Base-by-base conservation (phyloP, 129 eudicot genomes). In the carrot (Daucus carota) region DNA sequence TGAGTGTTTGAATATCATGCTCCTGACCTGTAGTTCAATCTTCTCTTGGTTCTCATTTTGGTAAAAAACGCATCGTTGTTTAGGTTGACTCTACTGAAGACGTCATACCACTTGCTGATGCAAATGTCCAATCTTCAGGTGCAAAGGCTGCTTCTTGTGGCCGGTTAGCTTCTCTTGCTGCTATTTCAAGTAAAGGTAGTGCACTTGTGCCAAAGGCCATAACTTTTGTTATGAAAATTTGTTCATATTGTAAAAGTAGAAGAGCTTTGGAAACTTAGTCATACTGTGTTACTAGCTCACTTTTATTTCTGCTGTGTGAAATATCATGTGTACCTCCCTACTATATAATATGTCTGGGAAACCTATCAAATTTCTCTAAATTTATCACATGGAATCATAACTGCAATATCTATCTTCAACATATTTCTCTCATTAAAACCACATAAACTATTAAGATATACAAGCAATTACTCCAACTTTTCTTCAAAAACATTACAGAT, bases 61-160 rank as follows among this genome's bases (percentile, higher is more conserved):
- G 26, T 70, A 29, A 72, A 70, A 38, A 26, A 9, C 4, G 18
- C 24, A 29, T 31, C 46, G 75, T 54, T 79, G 34, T 79, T 83
- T 81, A 85, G 98, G 86, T 73, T 63, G 73, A 42, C 73, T 74
- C 97, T 10, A 76, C 76, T 14, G 85, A 84, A 73, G 89, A 76
- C 79, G 73, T 89, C 57, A 81, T 90, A 73, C 83, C 66, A 47
- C 91, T 93, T 73, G 86, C 86, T 28, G 93, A 90, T 68, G 93
- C 96, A 68, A 83, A 83, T 80, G 47, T 89, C 77, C 81, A 83
- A 81, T 86, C 78, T 77, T 90, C 92, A 40, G 98, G 98, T 62
- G 90, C 98, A 84, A 93, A 93, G 84, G 92, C 98, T 54, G 90
- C 97, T 79, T 83, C 98, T 80, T 93, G 98, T 78, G 92, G 91